Evolutionary conservation across 1,139 yeast genomes (phyloP).

Genomic region (Kazachstania sp.): DNA sequence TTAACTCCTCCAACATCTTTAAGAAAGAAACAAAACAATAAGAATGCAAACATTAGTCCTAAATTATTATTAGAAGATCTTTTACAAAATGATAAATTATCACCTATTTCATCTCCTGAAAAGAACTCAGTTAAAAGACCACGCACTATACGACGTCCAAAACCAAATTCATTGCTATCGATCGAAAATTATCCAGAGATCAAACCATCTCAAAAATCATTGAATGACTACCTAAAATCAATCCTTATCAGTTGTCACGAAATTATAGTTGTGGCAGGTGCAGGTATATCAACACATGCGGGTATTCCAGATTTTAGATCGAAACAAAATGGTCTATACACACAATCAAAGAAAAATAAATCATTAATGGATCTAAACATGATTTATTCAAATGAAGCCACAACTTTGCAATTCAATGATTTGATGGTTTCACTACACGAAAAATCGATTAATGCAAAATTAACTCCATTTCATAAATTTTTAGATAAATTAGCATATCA

Average conservation of each 20-base stretch:
- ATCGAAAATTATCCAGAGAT: background rate
- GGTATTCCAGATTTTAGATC: conserved; percentile 90
- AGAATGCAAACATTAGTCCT: conserved; percentile 7
- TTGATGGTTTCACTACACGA: conserved; percentile 58
- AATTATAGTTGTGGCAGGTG: conserved; percentile 64
- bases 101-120: background rate
- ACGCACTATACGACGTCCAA: conserved; percentile 10
- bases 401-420: conserved; percentile 58
- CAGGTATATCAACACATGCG: conserved; percentile 83
- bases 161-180: conserved; percentile 1
- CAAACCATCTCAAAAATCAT: conserved; percentile 18
- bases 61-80: conserved; percentile 18
- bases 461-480: conserved; percentile 66
- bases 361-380: conserved; percentile 58
- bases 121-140: background rate
- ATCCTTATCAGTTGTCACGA: conserved; percentile 41
- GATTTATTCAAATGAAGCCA: conserved; percentile 58
- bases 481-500: conserved; percentile 51
- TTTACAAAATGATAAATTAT: conserved; percentile 4
- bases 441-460: conserved; percentile 49
- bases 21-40: background rate
- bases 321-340: conserved; percentile 67
- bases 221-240: conserved; percentile 37
- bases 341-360: conserved; percentile 41
- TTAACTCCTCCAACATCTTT: conserved; percentile 14